phyloP scores from a whole-genome alignment of 306 rosid species.

The Cicer judaicum region DNA sequence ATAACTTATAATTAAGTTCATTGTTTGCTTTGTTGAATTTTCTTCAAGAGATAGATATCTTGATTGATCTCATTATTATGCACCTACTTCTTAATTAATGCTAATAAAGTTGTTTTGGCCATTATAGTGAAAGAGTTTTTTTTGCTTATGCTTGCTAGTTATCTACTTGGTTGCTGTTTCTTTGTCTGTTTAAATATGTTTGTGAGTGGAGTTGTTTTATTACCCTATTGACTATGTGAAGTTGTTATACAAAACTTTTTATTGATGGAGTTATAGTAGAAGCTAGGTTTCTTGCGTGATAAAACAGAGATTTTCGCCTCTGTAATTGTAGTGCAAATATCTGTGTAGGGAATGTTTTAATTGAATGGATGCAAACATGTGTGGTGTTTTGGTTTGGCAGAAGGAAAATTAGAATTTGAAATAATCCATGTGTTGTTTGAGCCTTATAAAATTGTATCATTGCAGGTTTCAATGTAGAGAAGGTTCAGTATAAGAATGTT shows the following conservation, averaged over 20 bases:
- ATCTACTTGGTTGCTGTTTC: slow-evolving; percentile 6
- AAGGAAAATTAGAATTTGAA: slow-evolving; percentile 26
- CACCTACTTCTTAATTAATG: background rate
- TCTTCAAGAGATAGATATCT: background rate
- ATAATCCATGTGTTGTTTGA: slow-evolving; percentile 17
- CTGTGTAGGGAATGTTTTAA: slow-evolving; percentile 23
- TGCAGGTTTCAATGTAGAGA: slow-evolving; percentile 96
- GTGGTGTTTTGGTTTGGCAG: background rate
- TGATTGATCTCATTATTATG: background rate
- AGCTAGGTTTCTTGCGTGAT: slow-evolving; percentile 29
- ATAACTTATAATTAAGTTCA: background rate
- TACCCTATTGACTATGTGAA: background rate
- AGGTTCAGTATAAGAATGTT: slow-evolving; percentile 97
- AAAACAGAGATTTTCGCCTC: background rate
- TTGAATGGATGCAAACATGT: slow-evolving; percentile 13
- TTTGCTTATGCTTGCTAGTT: slow-evolving; percentile 21
- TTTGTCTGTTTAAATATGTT: slow-evolving; percentile 17
- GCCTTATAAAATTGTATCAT: slow-evolving; percentile 11
- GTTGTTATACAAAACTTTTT: background rate
- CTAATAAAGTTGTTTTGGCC: slow-evolving; percentile 21
- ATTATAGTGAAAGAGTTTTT: background rate
- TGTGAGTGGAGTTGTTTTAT: slow-evolving; percentile 8
- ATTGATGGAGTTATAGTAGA: background rate
- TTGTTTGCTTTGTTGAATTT: background rate
- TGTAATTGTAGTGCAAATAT: slow-evolving; percentile 8